Conservation (phyloP, 768 basidiomycete genomes). For the Lentinula guzmanii region DNA sequence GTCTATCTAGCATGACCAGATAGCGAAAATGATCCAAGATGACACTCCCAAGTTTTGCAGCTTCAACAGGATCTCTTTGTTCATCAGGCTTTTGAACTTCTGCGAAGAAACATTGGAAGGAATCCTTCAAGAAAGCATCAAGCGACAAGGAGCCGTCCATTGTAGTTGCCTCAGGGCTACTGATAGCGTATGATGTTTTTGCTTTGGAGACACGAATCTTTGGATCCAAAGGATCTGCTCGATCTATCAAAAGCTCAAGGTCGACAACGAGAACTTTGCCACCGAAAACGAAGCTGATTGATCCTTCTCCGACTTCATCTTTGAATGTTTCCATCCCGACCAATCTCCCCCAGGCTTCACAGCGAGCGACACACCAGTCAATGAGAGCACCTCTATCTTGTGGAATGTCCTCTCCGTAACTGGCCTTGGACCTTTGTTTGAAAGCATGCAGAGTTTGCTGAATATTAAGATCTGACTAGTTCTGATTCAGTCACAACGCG, state of each 20-base stretch:
- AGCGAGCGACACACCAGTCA: slow-evolving; percentile 53
- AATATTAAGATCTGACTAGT: slow-evolving; percentile 50
- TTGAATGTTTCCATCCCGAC: slow-evolving; percentile 74
- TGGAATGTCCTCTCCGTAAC: slow-evolving; percentile 63
- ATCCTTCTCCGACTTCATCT: slow-evolving; percentile 48
- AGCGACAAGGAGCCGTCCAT: slow-evolving; percentile 48
- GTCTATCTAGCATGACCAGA: slow-evolving; percentile 64
- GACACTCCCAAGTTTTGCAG: slow-evolving; percentile 38
- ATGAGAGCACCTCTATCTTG: slow-evolving; percentile 36
- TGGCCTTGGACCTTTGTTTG: slow-evolving; percentile 36
- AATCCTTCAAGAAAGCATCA: slow-evolving; percentile 55
- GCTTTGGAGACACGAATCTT: slow-evolving; percentile 44
- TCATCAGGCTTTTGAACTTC: slow-evolving; percentile 55
- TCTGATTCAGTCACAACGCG: slow-evolving; percentile 11
- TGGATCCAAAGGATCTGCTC: slow-evolving; percentile 27
- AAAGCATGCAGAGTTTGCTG: slow-evolving; percentile 43
- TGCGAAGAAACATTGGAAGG: slow-evolving; percentile 49
- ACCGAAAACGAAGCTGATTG: slow-evolving; percentile 55
- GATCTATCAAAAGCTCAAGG: slow-evolving; percentile 54
- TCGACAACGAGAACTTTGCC: slow-evolving; percentile 81
- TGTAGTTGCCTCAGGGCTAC: slow-evolving; percentile 34
- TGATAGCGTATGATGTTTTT: slow-evolving; percentile 70
- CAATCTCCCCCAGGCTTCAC: slow-evolving; percentile 56
- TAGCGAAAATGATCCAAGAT: slow-evolving; percentile 57
- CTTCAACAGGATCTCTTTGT: slow-evolving; percentile 45